Evolutionary conservation across 768 basidiomycete species (phyloP), one percentile per base, ranked within the genome.

Genomic region (Leccinum subtestaceum): DNA sequence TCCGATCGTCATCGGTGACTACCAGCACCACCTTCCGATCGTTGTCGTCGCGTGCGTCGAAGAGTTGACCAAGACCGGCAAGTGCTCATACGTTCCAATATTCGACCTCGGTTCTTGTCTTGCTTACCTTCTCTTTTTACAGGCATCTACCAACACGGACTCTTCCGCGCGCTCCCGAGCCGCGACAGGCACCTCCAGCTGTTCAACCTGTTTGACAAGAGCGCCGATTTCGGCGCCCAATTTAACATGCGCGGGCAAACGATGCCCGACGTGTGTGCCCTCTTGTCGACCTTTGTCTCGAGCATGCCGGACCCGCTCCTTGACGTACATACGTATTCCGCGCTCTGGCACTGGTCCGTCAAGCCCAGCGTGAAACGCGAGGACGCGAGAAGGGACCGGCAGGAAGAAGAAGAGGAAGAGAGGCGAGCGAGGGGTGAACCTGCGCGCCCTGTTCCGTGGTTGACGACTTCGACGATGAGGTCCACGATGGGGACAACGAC

Each of bases 301-400:
- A 74, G 77, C 53, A 72, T 84, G 7, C 80, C 83, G 1, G 69
- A 70, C 51, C 77, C 83, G 0, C 70, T 84, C 23, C 63, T 85
- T 50, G 77, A 79, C 52, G 66, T 74, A 2, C 68, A 67, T 1
- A 67, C 82, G 15, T 77, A 77, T 58, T 62, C 71, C 0, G 76
- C 79, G 0, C 76, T 83, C 53, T 76, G 77, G 75, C 67, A 72
- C 1, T 76, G 75, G 77, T 78, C 76, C 45, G 75, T 82, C 27
- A 72, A 73, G 6, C 80, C 81, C 4, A 78, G 77, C 34, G 71
- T 75, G 31, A 71, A 69, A 21, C 70, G 72, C 29, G 70, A 74
- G 10, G 72, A 75, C 21, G 68, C 67, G 0, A 63, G 69, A n/a
- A 56, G 63, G 53, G 67, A 67, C 55, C 66, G 58, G 8, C 70